Evolutionary conservation across 2,329 filamentous ascomycete genomes (phyloP), one percentile per base, ranked within the genome.

Genomic region (Penicillium oxalicum): DNA sequence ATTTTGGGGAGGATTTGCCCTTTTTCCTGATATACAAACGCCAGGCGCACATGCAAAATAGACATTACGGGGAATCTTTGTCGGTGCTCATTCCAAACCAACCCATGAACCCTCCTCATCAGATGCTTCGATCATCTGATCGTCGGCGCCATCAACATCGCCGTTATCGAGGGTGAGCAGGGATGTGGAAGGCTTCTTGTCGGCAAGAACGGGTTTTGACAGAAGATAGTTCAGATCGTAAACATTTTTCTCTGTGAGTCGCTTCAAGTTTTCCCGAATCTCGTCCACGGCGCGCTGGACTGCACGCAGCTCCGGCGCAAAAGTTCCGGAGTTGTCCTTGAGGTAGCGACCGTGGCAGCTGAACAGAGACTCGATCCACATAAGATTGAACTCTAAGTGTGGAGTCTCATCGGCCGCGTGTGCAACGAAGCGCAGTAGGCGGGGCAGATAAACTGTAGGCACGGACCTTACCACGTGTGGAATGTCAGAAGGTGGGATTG

Each of bases 351-450:
- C 93, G 66, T 97, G 91, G 59, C 83, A 83, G 60, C 87, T 86
- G 50, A 97, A 76, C 8, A 84, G 57, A 1, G 88, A 83, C 68
- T 93, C 88, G 62, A 96, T 87, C 93, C 93, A 98, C 7, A 91
- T 74, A 39, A 98, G 74, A 61, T 93, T 95, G 70, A 97, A 94
- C 71, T 98, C 93, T 4, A 98, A 79, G 74, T 96, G 91, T 1
- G 91, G 91, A 2, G 86, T 91, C 64, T 91, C 84, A 61, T 97
- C 91, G 1, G 88, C 87, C 62, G 95, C 88, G 8, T 86, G 79
- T 2, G 90, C 90, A 5, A 97, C 86, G 57, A 95, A 95, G 40
- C 89, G 86, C 43, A 98, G 76, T 9, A 97, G 75, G 3, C 88
- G 82, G 27, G 87, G 82, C 5, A 98, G 83, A 68, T 98, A 98